These are phyloP conservation scores for Cryphonectria naterciae DNA, from an alignment of 2,329 filamentous ascomycete genomes.

Conservation along the genomic window DNA sequence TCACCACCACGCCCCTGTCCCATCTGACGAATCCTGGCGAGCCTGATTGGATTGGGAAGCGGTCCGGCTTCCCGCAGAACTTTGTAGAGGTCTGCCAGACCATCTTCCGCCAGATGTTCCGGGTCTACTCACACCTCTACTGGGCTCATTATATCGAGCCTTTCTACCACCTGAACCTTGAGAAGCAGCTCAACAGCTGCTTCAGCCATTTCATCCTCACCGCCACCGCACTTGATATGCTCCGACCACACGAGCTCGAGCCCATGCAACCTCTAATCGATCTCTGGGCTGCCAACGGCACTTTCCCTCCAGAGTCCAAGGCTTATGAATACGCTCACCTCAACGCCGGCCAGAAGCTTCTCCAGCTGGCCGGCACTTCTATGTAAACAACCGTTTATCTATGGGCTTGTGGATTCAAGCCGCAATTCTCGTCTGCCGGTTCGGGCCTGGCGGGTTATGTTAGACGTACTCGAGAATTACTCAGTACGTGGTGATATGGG, in stretches of 20 bases:
- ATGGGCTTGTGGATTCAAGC: neutral
- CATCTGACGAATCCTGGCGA: constrained; percentile 66
- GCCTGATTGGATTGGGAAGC: constrained; percentile 83
- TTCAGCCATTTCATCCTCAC: constrained; percentile 85
- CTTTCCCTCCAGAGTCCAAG: constrained; percentile 77
- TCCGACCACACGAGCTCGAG: constrained; percentile 88
- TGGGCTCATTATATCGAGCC: constrained; percentile 90
- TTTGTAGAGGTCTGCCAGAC: constrained; percentile 90
- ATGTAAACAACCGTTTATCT: neutral
- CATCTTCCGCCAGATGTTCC: constrained; percentile 98
- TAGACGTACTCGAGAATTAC: neutral
- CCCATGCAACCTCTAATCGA: constrained; percentile 95
- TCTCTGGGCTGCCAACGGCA: constrained; percentile 86
- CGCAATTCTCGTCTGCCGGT: constrained; percentile 7
- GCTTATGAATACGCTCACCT: constrained; percentile 69
- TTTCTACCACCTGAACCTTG: constrained; percentile 80
- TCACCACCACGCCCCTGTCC: constrained; percentile 63
- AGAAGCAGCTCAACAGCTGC: constrained; percentile 83
- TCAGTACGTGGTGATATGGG: neutral
- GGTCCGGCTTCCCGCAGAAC: constrained; percentile 87
- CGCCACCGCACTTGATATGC: constrained; percentile 78
- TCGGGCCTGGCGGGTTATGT: constrained; percentile 16
- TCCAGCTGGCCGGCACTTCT: constrained; percentile 47
- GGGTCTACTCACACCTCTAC: constrained; percentile 96
- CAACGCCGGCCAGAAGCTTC: constrained; percentile 60